Base-by-base conservation (phyloP, 495 filamentous ascomycete species). In the Penicillium angulare region DNA sequence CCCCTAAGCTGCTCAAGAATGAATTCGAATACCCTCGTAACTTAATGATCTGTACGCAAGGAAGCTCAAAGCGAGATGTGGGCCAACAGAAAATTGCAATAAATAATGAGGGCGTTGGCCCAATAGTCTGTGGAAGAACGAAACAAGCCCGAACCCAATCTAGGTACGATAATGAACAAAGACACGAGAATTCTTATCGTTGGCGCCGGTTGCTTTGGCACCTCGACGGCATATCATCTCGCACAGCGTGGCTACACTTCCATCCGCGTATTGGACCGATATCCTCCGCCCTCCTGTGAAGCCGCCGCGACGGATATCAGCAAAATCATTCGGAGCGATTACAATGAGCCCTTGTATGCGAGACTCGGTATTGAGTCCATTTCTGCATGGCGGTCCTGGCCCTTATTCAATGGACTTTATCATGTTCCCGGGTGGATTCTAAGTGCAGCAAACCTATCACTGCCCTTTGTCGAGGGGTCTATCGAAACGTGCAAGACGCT, bases 191-290 rank as follows among this genome's bases (percentile, higher is more conserved):
- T 67, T 33, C 33, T 74, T 31, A 71, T 73, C 38, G 40, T 74
- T 27, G 72, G 72, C 2, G 69, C 53, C 3, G 73, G 73, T 17
- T 61, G 60, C 21, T 75, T 75, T 43, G 72, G 73, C 29, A 69
- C 63, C 6, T 63, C 60, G 3, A 75, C 72, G 0, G 70, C 69
- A 17, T 73, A 73, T 48, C 69, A 76, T 34, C 66, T 76, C 17
- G 48, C 67, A 4, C 47, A 54, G 18, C 41, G 52, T 10, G 60
- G 57, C 2, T 66, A 58, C 42, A 47, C 38, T 45, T 52, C 51
- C 22, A 43, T 64, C 17, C 42, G 32, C 10, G 62, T 73, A 3
- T 52, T 71, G 8, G 70, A 75, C 56, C 53, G 69, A 52, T 55
- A 66, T 57, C 44, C 71, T 53, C 33, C 58, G 38, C 55, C 65